Evolutionary conservation across 768 basidiomycete species (phyloP).

Genomic region (Leccinum subgranulosum): DNA sequence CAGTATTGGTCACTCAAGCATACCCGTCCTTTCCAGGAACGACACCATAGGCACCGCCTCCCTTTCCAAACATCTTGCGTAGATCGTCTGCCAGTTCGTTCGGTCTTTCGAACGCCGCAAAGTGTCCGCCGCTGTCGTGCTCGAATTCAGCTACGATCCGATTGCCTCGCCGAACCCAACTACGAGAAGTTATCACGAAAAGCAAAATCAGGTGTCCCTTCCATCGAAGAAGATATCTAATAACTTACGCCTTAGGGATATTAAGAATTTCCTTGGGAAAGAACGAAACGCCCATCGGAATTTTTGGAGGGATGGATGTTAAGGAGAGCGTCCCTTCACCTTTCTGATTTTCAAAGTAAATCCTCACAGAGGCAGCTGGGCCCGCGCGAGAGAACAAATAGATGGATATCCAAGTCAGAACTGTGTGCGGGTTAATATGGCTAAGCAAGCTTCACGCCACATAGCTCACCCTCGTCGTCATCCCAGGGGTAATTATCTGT

Average conservation of each 20-base stretch:
- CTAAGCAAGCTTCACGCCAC: neutral
- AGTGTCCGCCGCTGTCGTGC: slow-evolving; percentile 56
- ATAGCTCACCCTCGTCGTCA: slow-evolving; percentile 49
- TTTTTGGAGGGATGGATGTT: slow-evolving; percentile 1
- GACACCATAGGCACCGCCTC: slow-evolving; percentile 46
- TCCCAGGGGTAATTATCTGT: slow-evolving; percentile 54
- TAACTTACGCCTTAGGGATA: slow-evolving; percentile 38
- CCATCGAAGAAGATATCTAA: fast-evolving
- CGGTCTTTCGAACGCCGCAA: slow-evolving; percentile 52
- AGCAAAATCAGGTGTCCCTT: neutral
- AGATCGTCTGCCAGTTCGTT: slow-evolving; percentile 47
- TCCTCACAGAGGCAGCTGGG: slow-evolving; percentile 54
- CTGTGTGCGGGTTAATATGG: slow-evolving; percentile 28
- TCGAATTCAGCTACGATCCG: slow-evolving; percentile 46
- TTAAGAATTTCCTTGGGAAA: slow-evolving; percentile 49
- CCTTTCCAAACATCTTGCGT: slow-evolving; percentile 54
- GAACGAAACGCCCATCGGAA: slow-evolving; percentile 48
- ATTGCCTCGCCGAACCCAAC: slow-evolving; percentile 41
- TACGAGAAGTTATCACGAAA: slow-evolving; percentile 13
- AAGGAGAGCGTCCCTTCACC: neutral
- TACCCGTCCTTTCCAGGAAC: slow-evolving; percentile 46
- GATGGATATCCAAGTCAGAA: slow-evolving; percentile 58
- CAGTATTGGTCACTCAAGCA: slow-evolving; percentile 6
- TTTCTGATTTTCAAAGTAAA: slow-evolving; percentile 49
- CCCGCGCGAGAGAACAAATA: slow-evolving; percentile 59